A percentile compares a stretch with the other conserved stretches of the same genome.
These are phyloP conservation scores for Alisma plantagoaquatica DNA, from an alignment of 106 monocot species.

Conservation along the genomic window DNA sequence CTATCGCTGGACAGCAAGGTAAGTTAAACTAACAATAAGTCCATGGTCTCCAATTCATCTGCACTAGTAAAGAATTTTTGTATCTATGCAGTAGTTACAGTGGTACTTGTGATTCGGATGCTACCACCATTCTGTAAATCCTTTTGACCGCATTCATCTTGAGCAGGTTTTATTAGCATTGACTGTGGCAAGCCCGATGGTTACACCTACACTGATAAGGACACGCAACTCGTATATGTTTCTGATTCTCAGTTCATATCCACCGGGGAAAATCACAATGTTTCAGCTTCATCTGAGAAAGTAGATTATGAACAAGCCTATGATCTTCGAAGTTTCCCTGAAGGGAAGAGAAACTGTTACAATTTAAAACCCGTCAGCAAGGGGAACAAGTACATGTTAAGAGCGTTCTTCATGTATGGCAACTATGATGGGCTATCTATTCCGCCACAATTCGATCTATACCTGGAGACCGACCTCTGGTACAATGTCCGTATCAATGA, in stretches of 20 bases:
- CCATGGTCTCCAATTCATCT: no score
- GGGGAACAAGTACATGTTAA: background rate
- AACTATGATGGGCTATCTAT: slow-evolving; percentile 2
- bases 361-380: background rate
- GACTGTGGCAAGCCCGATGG: background rate
- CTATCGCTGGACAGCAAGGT: no score
- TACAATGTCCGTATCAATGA: background rate
- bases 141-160: no score
- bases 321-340: background rate
- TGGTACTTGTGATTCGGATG: no score
- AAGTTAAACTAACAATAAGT: no score
- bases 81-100: no score
- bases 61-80: no score
- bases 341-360: slow-evolving; percentile 2
- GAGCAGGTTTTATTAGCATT: background rate
- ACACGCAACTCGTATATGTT: background rate
- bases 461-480: background rate
- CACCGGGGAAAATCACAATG: background rate
- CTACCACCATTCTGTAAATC: no score
- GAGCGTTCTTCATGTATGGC: slow-evolving; percentile 1
- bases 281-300: background rate
- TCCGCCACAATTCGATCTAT: background rate
- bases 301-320: background rate
- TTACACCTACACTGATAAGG: background rate
- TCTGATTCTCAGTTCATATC: background rate